Percentiles rank a stretch among this genome's conserved stretches.
phyloP scores from a whole-genome alignment of 768 basidiomycete genomes.

The Tricholoma bakamatsutake region DNA sequence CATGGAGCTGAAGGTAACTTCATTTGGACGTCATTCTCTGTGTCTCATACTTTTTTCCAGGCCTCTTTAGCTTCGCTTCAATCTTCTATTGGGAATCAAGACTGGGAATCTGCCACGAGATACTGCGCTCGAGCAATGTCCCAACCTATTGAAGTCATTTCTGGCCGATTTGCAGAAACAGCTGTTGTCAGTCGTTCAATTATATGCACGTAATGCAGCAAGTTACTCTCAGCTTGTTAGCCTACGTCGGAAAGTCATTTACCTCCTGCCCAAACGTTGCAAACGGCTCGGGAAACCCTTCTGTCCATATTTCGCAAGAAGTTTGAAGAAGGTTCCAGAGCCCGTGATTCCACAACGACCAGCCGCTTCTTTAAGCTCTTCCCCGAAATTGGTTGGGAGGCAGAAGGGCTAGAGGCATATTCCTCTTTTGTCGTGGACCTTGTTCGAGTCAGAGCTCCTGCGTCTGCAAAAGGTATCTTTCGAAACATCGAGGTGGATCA shows the following conservation, averaged over 20 bases:
- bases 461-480: slow-evolving; percentile 71
- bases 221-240: slow-evolving; percentile 35
- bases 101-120: slow-evolving; percentile 94
- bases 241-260: slow-evolving; percentile 86
- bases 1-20: slow-evolving; percentile 84
- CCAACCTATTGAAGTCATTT: slow-evolving; percentile 69
- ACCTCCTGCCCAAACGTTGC: slow-evolving; percentile 80
- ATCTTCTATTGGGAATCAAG: slow-evolving; percentile 76
- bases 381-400: slow-evolving; percentile 91
- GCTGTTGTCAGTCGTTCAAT: slow-evolving; percentile 61
- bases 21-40: background rate
- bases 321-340: slow-evolving; percentile 76
- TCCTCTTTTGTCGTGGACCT: slow-evolving; percentile 90
- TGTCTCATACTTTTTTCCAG: slow-evolving; percentile 18
- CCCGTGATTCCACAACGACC: slow-evolving; percentile 79
- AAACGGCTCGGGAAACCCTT: slow-evolving; percentile 66
- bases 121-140: slow-evolving; percentile 90
- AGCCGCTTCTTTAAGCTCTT: slow-evolving; percentile 97
- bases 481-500: background rate
- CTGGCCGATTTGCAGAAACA: slow-evolving; percentile 79
- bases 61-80: slow-evolving; percentile 40
- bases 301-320: slow-evolving; percentile 71
- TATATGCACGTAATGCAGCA: background rate
- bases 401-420: slow-evolving; percentile 87
- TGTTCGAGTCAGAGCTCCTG: slow-evolving; percentile 71